Conservation (phyloP, 495 filamentous ascomycete species). For the Talaromyces stipitatus region DNA sequence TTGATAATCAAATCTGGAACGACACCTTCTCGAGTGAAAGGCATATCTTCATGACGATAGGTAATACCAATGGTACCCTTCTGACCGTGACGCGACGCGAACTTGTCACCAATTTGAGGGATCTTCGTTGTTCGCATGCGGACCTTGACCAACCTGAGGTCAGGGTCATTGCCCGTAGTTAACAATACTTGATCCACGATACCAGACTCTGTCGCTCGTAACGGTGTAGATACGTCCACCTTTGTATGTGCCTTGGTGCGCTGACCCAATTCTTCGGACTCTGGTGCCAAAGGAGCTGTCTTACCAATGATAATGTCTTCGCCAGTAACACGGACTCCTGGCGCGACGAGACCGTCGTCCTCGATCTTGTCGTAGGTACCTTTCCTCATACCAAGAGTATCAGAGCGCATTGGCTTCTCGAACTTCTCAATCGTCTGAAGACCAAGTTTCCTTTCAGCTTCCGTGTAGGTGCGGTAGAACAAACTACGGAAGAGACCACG, state of each 20-base stretch:
- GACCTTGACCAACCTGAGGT: conserved; percentile 90
- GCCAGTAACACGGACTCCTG: conserved; percentile 87
- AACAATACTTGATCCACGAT: conserved; percentile 91
- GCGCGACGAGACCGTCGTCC: conserved; percentile 86
- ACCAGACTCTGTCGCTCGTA: conserved; percentile 91
- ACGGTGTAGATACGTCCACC: conserved; percentile 87
- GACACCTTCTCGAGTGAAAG: conserved; percentile 86
- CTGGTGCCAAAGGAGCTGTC: conserved; percentile 85
- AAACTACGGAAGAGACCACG: conserved; percentile 94
- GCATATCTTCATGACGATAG: conserved; percentile 97
- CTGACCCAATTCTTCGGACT: conserved; percentile 90
- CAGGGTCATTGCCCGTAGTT: conserved; percentile 79
- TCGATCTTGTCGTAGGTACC: conserved; percentile 98
- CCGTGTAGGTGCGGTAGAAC: conserved; percentile 95
- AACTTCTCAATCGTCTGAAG: conserved; percentile 85
- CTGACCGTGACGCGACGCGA: conserved; percentile 97
- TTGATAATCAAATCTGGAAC: conserved; percentile 98
- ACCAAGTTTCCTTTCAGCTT: conserved; percentile 89
- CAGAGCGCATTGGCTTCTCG: conserved; percentile 83
- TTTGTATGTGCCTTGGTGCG: conserved; percentile 84
- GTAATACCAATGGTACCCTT: conserved; percentile 99
- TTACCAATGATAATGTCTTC: conserved; percentile 99
- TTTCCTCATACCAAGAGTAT: conserved; percentile 85
- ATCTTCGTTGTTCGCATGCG: conserved; percentile 95
- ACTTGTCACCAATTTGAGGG: conserved; percentile 98